Conservation (phyloP, 805 yeast species). For the Yarrowia hollandica region DNA sequence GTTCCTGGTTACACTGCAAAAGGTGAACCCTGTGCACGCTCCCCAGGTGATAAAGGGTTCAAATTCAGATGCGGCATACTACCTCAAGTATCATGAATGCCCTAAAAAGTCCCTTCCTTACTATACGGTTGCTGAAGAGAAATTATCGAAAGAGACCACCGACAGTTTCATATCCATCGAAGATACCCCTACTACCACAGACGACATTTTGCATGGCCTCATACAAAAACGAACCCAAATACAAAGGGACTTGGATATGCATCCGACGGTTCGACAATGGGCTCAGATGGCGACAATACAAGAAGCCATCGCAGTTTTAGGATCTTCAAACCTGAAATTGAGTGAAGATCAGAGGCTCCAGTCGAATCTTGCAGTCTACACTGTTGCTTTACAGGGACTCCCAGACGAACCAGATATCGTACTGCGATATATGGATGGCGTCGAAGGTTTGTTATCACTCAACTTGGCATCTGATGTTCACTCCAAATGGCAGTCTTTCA, state of each 20-base stretch:
- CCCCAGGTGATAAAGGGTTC: too few species aligned
- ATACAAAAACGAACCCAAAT: not conserved
- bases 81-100: slow-evolving; percentile 5
- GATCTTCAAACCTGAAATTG: not conserved
- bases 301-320: slow-evolving; percentile 4
- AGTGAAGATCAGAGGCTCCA: slow-evolving; percentile 11
- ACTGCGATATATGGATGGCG: slow-evolving; percentile 1
- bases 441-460: not conserved
- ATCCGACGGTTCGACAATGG: not conserved
- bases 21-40: not conserved
- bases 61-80: not conserved
- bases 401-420: slow-evolving; percentile 1
- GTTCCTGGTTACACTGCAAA: not conserved
- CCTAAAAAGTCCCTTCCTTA: not conserved
- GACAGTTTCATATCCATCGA: slow-evolving; percentile 5
- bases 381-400: not conserved
- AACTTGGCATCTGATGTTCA: not conserved
- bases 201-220: not conserved
- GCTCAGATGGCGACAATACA: slow-evolving; percentile 3
- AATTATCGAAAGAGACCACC: not conserved
- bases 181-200: not conserved
- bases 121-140: not conserved
- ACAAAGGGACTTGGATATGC: slow-evolving; percentile 2
- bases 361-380: not conserved
- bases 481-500: not conserved